Percentiles rank a stretch among this genome's conserved stretches.
These are phyloP conservation scores for Colletotrichum graminicola DNA, from an alignment of 2,329 filamentous ascomycete genomes.

Conservation along the genomic window DNA sequence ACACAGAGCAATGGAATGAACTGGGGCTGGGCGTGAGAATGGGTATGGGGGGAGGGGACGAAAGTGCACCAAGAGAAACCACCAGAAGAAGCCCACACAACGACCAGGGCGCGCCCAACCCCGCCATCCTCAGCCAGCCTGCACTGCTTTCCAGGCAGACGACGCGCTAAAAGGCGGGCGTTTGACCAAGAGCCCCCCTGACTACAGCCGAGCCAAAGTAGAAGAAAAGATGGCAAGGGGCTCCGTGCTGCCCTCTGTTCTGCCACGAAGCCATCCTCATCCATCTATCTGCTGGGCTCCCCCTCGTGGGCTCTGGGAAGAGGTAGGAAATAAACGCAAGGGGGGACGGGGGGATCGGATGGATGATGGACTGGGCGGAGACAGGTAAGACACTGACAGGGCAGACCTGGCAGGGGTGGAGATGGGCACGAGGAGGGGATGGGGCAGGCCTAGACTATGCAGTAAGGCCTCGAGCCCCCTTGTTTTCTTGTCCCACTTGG, in stretches of 20 bases:
- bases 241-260: background rate
- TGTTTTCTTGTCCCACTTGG: conserved; percentile 37
- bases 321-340: background rate
- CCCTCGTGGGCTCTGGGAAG: conserved; percentile 6
- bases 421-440: conserved; percentile 10
- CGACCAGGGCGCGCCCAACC: conserved; percentile 23
- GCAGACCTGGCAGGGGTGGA: conserved; percentile 7
- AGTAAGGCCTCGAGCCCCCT: conserved; percentile 27
- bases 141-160: conserved; percentile 7
- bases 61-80: conserved; percentile 9
- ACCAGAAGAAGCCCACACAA: background rate
- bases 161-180: background rate
- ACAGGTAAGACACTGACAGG: conserved; percentile 13
- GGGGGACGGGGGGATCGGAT: background rate
- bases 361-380: conserved; percentile 3
- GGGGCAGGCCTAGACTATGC: conserved; percentile 9
- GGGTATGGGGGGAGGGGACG: background rate
- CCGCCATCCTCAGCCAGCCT: conserved; percentile 19
- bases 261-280: background rate
- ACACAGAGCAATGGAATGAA: conserved; percentile 19
- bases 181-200: background rate
- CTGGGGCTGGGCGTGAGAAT: background rate
- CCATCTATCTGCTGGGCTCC: background rate
- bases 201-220: background rate
- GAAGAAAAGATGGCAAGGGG: background rate